Conservation (phyloP, 164 flowering plant species). For the Annona cherimola region DNA sequence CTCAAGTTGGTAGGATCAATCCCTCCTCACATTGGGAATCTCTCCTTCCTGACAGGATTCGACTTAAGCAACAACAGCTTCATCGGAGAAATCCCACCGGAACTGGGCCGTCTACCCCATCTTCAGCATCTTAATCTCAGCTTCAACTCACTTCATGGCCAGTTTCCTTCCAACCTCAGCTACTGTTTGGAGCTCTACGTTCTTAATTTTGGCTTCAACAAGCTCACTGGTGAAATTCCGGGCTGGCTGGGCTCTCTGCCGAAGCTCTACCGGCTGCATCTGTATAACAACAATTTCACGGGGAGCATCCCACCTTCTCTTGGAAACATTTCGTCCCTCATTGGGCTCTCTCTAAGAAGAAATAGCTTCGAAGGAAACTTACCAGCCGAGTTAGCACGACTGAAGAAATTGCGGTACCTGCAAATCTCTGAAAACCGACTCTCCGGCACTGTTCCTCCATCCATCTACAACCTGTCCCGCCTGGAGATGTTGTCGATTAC, state of each 20-base stretch:
- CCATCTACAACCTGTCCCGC: constrained; percentile 23
- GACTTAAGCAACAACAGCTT: constrained; percentile 30
- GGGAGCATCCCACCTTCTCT: constrained; percentile 12
- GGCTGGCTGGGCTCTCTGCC: neutral
- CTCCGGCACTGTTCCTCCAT: constrained; percentile 24
- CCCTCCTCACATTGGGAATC: constrained; percentile 35
- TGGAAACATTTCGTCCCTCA: constrained; percentile 15
- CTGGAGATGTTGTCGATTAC: neutral
- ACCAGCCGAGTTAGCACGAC: constrained; percentile 13
- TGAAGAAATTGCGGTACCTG: constrained; percentile 5
- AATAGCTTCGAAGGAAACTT: constrained; percentile 10
- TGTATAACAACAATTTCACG: neutral
- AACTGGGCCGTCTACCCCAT: constrained; percentile 26
- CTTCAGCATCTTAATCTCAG: constrained; percentile 28
- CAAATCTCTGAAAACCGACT: constrained; percentile 7
- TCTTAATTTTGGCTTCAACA: neutral
- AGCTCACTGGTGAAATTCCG: neutral
- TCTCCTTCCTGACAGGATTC: constrained; percentile 34
- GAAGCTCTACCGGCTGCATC: neutral
- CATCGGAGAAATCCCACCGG: constrained; percentile 25
- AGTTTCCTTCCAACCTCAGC: constrained; percentile 27
- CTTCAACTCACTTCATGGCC: constrained; percentile 26
- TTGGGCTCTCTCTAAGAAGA: neutral
- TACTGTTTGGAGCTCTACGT: constrained; percentile 10
- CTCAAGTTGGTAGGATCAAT: constrained; percentile 22